A percentile compares a stretch with the other conserved stretches of the same genome.
Conservation (phyloP, 495 filamentous ascomycete genomes). For the Annulohypoxylon nitens region DNA sequence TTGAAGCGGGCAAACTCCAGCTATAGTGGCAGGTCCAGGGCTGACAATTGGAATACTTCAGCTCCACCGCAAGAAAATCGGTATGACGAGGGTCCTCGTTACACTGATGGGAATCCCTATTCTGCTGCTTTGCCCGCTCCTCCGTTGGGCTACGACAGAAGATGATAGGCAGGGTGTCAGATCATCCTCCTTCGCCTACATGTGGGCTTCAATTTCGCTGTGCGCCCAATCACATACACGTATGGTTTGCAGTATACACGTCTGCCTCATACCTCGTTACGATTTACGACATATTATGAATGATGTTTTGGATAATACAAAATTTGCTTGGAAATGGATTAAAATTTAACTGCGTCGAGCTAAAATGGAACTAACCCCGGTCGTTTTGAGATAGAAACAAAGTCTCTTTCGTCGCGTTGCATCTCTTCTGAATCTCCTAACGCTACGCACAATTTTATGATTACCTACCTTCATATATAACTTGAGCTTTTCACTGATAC, state of each 20-base stretch:
- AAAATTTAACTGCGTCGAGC: slow-evolving; percentile 24
- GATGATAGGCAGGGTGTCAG: slow-evolving; percentile 44
- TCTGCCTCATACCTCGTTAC: slow-evolving; percentile 30
- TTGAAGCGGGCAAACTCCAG: slow-evolving; percentile 49
- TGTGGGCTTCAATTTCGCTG: slow-evolving; percentile 3
- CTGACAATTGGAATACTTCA: slow-evolving; percentile 57
- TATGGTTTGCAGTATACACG: slow-evolving; percentile 31
- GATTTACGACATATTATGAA: slow-evolving; percentile 41
- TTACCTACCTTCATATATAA: slow-evolving; percentile 19
- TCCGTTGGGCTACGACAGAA: slow-evolving; percentile 57
- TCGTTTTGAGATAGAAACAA: slow-evolving; percentile 45
- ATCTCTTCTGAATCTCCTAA: slow-evolving; percentile 40
- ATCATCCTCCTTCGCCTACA: slow-evolving; percentile 27
- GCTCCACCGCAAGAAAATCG: slow-evolving; percentile 52
- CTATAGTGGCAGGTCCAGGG: slow-evolving; percentile 54
- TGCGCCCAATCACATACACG: slow-evolving; percentile 7
- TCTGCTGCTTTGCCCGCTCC: slow-evolving; percentile 58
- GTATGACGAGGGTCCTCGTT: slow-evolving; percentile 61
- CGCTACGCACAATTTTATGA: slow-evolving; percentile 39
- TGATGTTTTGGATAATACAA: slow-evolving; percentile 34
- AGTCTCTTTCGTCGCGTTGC: slow-evolving; percentile 33
- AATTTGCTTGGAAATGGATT: slow-evolving; percentile 18
- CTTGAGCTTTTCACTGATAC: slow-evolving; percentile 49
- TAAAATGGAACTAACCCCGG: slow-evolving; percentile 30
- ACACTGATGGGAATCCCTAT: slow-evolving; percentile 68